Evolutionary conservation across 2,329 filamentous ascomycete genomes (phyloP), one percentile per base, ranked within the genome.

Genomic region (Thelonectria discophora): DNA sequence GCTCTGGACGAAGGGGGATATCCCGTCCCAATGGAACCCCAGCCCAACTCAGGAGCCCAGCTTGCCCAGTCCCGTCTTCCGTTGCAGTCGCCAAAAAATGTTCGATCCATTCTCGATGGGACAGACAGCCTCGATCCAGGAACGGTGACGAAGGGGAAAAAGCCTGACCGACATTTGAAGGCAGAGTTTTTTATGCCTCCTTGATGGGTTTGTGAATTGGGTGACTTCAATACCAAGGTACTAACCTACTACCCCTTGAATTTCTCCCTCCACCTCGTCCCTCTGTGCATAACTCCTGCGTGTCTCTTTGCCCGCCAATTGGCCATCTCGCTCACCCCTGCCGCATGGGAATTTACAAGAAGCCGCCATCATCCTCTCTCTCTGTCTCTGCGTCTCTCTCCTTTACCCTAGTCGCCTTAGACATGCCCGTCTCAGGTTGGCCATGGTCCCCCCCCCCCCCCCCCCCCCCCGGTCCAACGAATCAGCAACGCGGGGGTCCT

Each of bases 381-480:
- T 32, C 45, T 57, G 39, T n/a, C 30, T 47, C 20, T 48, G 43
- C 30, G 48, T 52, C 60, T 60, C 48, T 52, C n/a, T 58, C 39
- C 39, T 62, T 55, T 20, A 39, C 27, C 40, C 40, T 43, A 37
- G 52, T 55, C 53, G 48, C 55, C 53, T 58, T 51, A 45, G 53
- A 58, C 50, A 64, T 47, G 60, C n/a, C 37, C 52, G 68, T 70
- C 68, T 70, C 68, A 70, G 68, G 68, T 70, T 71, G 58, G 55
- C 58, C 68, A 24, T 24, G 21, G 15, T 46, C 47, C 54, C 53
- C 27, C 27, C 27, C 27, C 27, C 34, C 48, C 60, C n/a, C 47
- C 54, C 53, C 27, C 27, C 27, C 27, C 27, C 34, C 48, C 60
- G n/a, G n/a, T n/a, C 45, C 42, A 17, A 47, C 48, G 53, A 57